These are phyloP conservation scores for Byssochlamys sp. DNA, from an alignment of 2,329 filamentous ascomycete species.

Conservation along the genomic window DNA sequence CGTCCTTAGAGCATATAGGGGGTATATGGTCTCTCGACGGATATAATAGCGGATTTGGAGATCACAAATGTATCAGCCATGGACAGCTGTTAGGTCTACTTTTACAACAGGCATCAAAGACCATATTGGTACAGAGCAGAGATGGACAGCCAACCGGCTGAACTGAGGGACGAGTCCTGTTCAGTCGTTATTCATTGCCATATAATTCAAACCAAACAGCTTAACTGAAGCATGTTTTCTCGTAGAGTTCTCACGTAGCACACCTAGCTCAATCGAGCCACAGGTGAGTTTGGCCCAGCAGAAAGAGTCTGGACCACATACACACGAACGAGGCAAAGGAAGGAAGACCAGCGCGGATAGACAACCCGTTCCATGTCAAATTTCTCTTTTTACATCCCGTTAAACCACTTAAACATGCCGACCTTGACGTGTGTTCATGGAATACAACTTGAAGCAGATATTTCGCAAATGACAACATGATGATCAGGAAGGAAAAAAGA, in stretches of 20 bases:
- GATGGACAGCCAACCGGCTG: too few species aligned
- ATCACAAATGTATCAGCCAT: not conserved
- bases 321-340: not conserved
- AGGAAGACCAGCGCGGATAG: not conserved
- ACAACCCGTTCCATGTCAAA: not conserved
- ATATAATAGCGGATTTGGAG: not conserved
- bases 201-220: not conserved
- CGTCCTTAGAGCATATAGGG: not conserved
- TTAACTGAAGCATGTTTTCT: not conserved
- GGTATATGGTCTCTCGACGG: not conserved
- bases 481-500: not conserved
- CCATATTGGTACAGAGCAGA: not conserved
- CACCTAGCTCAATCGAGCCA: not conserved
- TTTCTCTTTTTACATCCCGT: not conserved
- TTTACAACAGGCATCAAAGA: not conserved
- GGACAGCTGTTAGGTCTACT: not conserved
- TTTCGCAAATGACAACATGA: not conserved
- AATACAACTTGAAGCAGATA: not conserved
- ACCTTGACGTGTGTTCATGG: not conserved
- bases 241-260: not conserved
- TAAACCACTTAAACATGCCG: not conserved
- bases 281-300: not conserved
- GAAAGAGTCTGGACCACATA: too few species aligned
- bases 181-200: not conserved
- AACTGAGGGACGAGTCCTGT: not conserved